Base-by-base conservation (phyloP, 257 asterid species). In the Solanum phureja region DNA sequence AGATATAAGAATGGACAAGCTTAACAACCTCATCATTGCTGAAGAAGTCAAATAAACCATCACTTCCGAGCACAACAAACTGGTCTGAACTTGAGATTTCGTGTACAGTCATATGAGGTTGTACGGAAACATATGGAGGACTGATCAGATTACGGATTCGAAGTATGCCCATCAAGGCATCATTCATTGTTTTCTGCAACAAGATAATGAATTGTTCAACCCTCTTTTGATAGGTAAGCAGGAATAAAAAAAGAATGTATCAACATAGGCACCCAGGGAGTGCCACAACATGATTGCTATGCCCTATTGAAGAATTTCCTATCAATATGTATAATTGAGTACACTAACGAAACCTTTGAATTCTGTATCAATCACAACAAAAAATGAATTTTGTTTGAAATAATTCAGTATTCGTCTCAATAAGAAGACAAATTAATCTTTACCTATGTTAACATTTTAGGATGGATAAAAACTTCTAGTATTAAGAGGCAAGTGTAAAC, bases 141-240 rank as follows among this genome's bases (percentile, higher is more conserved):
- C 98, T 96, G 38, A 90, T 86, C 89, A 97, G 98, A 89, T 96
- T 93, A 14, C 91, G 93, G 62, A 97, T 98, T 83, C 93, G 94
- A 89, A 97, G 98, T 88, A 97, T 97, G 24, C 99, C 99, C 98
- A 97, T 97, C 89, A 97, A 89, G 82, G 97, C 98, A 90, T 96
- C 99, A 84, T 97, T 97, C 99, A 97, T 92, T 60, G 89, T 89
- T 89, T 94, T 94, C 99, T 97, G 94, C 94, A 92, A 18, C 37
- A 87, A 84, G 72, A 74, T 58, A 87, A 72, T 56, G 83, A 8
- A 85, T 21, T 72, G 10, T 72, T 69, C 66, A 64, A 56, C 23
- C 7, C 29, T 42, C 4, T 4, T 76, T 40, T 76, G 13, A 77
- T 77, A 40, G n/a, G 62, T 76, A 40, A 76, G 60, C 60, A n/a